A percentile compares a stretch with the other conserved stretches of the same genome.
Conservation (phyloP, 352 stramenopile species). For the Pythium dissotocum region DNA sequence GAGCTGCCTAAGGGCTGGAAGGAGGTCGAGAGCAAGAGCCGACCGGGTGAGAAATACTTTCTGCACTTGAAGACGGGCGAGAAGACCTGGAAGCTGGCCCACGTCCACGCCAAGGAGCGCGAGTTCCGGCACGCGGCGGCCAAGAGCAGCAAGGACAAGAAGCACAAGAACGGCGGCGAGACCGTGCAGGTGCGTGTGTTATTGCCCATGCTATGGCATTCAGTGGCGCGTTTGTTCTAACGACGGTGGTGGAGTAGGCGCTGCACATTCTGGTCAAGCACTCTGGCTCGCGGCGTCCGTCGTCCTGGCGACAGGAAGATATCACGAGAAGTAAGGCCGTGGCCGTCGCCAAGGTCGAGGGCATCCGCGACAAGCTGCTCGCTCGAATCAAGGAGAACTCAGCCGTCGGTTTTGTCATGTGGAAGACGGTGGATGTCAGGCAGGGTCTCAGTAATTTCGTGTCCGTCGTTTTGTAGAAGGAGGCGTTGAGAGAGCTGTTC, state of each 20-base stretch:
- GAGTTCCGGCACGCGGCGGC: slow-evolving; percentile 57
- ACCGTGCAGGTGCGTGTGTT: slow-evolving; percentile 43
- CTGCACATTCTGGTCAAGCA: slow-evolving; percentile 91
- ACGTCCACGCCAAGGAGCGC: slow-evolving; percentile 82
- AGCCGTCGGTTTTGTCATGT: slow-evolving; percentile 38
- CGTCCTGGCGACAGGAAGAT: slow-evolving; percentile 85
- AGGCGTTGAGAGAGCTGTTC: slow-evolving; percentile 71
- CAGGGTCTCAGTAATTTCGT: background rate
- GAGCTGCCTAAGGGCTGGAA: slow-evolving; percentile 86
- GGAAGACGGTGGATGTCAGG: background rate
- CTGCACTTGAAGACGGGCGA: slow-evolving; percentile 82
- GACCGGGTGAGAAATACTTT: slow-evolving; percentile 83
- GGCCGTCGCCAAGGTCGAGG: slow-evolving; percentile 70
- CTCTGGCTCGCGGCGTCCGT: slow-evolving; percentile 71
- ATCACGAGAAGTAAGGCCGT: slow-evolving; percentile 90
- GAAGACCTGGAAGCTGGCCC: slow-evolving; percentile 87
- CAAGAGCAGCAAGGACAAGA: slow-evolving; percentile 24
- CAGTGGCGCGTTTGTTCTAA: background rate
- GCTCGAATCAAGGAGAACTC: slow-evolving; percentile 64
- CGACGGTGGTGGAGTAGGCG: slow-evolving; percentile 31
- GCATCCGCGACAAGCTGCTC: slow-evolving; percentile 82
- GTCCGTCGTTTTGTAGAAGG: slow-evolving; percentile 13
- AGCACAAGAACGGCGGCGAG: slow-evolving; percentile 32
- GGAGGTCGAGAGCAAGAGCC: slow-evolving; percentile 86
- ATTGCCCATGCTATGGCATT: background rate